Conservation (phyloP, 352 stramenopile genomes). For the Pythium rishiriense region DNA sequence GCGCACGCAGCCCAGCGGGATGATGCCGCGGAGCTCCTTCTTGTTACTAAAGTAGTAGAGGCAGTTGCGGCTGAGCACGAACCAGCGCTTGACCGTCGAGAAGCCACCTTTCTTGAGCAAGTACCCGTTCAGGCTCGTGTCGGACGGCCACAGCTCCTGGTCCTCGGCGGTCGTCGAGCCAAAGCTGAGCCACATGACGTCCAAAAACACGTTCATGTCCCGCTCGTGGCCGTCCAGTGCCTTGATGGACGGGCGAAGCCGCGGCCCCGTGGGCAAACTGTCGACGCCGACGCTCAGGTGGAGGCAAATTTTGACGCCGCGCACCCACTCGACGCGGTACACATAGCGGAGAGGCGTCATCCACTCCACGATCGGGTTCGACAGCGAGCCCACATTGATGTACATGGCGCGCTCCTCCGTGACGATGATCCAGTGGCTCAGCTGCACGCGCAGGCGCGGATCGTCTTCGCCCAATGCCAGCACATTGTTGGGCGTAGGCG, state of each 20-base stretch:
- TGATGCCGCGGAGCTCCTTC: conserved; percentile 85
- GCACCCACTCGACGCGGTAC: conserved; percentile 78
- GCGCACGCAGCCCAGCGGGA: conserved; percentile 75
- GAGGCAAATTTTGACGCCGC: conserved; percentile 60
- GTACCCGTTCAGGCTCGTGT: conserved; percentile 86
- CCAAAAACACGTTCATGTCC: conserved; percentile 86
- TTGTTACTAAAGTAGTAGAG: conserved; percentile 87
- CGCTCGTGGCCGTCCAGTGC: conserved; percentile 73
- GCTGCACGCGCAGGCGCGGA: conserved; percentile 61
- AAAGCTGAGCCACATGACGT: conserved; percentile 90
- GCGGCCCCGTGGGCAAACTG: conserved; percentile 79
- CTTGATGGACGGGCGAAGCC: conserved; percentile 66
- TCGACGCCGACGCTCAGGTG: conserved; percentile 85
- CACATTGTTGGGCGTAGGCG: conserved; percentile 7
- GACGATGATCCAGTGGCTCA: conserved; percentile 87
- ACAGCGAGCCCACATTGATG: conserved; percentile 80
- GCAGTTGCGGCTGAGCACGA: conserved; percentile 86
- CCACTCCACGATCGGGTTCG: conserved; percentile 83
- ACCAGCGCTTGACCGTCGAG: conserved; percentile 82
- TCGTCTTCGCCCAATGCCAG: conserved; percentile 30
- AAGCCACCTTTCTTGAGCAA: conserved; percentile 84
- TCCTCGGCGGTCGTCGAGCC: conserved; percentile 76
- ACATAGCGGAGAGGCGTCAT: conserved; percentile 89
- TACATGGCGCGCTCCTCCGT: conserved; percentile 86
- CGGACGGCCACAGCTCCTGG: conserved; percentile 87